phyloP scores from a whole-genome alignment of 306 rosid species.

The Gastrolobium bilobum region DNA sequence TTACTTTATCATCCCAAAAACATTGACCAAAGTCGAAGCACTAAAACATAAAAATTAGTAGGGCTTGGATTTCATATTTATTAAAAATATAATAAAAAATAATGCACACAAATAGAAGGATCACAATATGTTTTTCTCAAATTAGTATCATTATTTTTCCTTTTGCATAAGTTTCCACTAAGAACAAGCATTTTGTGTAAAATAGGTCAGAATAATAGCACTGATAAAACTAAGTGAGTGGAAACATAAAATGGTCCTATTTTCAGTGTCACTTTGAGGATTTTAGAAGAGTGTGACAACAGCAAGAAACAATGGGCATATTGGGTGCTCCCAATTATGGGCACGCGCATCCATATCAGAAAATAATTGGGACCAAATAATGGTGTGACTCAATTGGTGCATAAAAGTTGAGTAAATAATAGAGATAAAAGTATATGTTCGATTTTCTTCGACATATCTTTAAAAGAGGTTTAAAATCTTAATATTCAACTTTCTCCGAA shows the following conservation, averaged over 20 bases:
- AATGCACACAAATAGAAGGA: too few relatives aligned
- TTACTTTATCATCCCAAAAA: not conserved
- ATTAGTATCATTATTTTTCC: too few relatives aligned
- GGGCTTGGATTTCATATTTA: too few relatives aligned
- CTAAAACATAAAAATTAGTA: not conserved
- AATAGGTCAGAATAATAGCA: too few relatives aligned
- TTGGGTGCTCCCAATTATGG: conserved; percentile 40
- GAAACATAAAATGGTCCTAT: conserved; percentile 21
- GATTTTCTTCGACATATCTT: too few relatives aligned
- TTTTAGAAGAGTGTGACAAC: not conserved
- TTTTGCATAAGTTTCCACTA: not conserved
- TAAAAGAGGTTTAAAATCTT: too few relatives aligned
- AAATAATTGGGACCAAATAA: not conserved
- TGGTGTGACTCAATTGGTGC: too few relatives aligned
- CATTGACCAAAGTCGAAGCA: conserved; percentile 42
- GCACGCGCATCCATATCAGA: conserved; percentile 46
- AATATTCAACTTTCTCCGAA: too few relatives aligned
- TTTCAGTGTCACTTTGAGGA: not conserved
- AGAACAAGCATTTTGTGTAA: not conserved
- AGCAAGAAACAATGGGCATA: conserved; percentile 9
- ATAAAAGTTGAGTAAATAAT: too few relatives aligned
- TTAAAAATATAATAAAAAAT: too few relatives aligned
- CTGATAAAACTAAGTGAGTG: not conserved
- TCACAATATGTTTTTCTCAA: too few relatives aligned
- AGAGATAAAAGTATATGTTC: too few relatives aligned